These are phyloP conservation scores for Ascosphaera aggregata DNA, from an alignment of 2,329 filamentous ascomycete species.

Conservation along the genomic window DNA sequence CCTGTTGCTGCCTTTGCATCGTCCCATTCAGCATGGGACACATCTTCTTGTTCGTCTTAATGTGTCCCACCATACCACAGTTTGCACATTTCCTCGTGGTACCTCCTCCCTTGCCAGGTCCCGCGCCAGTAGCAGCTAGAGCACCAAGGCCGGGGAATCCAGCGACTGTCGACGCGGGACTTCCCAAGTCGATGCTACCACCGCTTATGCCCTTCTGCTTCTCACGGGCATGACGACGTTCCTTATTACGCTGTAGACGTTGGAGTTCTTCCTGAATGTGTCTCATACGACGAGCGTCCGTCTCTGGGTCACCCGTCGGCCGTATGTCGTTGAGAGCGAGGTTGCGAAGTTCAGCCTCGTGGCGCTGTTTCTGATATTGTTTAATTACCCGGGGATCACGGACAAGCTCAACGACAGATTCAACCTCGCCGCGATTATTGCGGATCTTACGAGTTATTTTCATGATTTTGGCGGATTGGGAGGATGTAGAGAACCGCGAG, in stretches of 20 bases:
- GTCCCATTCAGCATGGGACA: constrained; percentile 73
- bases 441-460: constrained; percentile 48
- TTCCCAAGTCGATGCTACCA: constrained; percentile 15
- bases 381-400: constrained; percentile 71
- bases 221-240: constrained; percentile 71
- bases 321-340: constrained; percentile 41
- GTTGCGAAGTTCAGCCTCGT: constrained; percentile 44
- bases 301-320: constrained; percentile 42
- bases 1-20: constrained; percentile 25
- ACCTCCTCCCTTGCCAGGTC: constrained; percentile 35
- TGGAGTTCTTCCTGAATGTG: constrained; percentile 50
- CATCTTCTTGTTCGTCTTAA: constrained; percentile 98
- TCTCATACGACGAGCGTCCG: constrained; percentile 36
- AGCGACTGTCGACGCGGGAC: constrained; percentile 20
- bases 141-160: neutral
- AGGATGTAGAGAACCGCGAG: constrained; percentile 45
- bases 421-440: constrained; percentile 40
- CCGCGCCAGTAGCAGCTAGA: constrained; percentile 18
- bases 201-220: constrained; percentile 48
- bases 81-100: constrained; percentile 81
- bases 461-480: constrained; percentile 43
- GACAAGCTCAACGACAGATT: constrained; percentile 35
- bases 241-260: constrained; percentile 75
- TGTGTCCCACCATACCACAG: constrained; percentile 88
- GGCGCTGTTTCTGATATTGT: constrained; percentile 61